A percentile compares a stretch with the other conserved stretches of the same genome.
These are phyloP conservation scores for Nemophila menziesii DNA, from an alignment of 257 asterid species.

Conservation along the genomic window DNA sequence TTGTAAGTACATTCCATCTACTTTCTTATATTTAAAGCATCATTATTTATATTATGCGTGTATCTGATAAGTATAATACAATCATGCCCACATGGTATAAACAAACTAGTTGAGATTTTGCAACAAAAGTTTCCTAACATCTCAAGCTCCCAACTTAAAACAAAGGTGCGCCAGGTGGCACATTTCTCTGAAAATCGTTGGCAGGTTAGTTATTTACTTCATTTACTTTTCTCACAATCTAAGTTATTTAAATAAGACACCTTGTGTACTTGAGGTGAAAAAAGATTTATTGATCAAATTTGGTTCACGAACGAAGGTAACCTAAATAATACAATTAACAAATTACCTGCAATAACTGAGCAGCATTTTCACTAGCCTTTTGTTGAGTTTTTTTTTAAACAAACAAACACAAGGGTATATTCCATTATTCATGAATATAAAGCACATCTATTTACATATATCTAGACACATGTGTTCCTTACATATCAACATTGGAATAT, in stretches of 20 bases:
- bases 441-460: too few species aligned
- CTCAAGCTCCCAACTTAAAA: conserved; percentile 52
- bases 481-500: too few species aligned
- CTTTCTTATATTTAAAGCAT: neutral
- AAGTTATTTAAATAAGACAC: neutral
- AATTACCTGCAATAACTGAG: too few species aligned
- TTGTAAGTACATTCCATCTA: conserved; percentile 41
- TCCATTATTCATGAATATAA: too few species aligned
- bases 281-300: conserved; percentile 52
- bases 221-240: neutral
- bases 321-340: too few species aligned
- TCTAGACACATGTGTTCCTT: too few species aligned
- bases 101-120: conserved; percentile 43
- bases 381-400: too few species aligned
- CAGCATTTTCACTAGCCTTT: too few species aligned
- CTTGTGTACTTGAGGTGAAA: conserved; percentile 46
- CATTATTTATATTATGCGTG: conserved; percentile 3
- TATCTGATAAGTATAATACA: conserved; percentile 50
- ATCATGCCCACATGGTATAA: conserved; percentile 45
- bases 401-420: too few species aligned
- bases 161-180: conserved; percentile 73
- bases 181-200: conserved; percentile 61
- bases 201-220: conserved; percentile 73
- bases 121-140: conserved; percentile 46
- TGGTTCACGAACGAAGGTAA: too few species aligned